Evolutionary conservation across 371 early-diverging fungal species (phyloP), one percentile per base, ranked within the genome.

Genomic region (Mucor plumbeus): DNA sequence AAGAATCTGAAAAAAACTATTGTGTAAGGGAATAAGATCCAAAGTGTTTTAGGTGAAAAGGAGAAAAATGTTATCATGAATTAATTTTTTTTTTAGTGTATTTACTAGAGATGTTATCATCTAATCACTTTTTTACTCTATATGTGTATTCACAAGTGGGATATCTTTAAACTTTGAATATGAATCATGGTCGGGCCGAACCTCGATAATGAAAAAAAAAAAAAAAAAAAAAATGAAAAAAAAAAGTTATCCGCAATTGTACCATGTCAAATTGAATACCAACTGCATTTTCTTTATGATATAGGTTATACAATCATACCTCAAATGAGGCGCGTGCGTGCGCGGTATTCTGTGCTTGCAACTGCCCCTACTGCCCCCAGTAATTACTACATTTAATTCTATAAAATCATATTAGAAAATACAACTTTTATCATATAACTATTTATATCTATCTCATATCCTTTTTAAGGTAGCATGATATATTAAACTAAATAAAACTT

Each of bases 201-300:
- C 6, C n/a, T 17, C 7, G n/a, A 44, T 44, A 17, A 44, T 44
- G n/a, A 15, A 44, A 44, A 44, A n/a, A n/a, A n/a, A n/a, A n/a
- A n/a, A n/a, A n/a, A n/a, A n/a, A n/a, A n/a, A n/a, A n/a, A n/a
- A n/a, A n/a, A n/a, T n/a, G n/a, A n/a, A n/a, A n/a, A n/a, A n/a
- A n/a, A n/a, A n/a, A n/a, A n/a, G n/a, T n/a, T n/a, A n/a, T n/a
- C n/a, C 7, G 44, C 26, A 44, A 44, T 44, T 15, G 44, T 44
- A 44, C 44, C 44, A 44, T 44, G 44, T 44, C 44, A 44, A 5
- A 44, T n/a, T 44, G n/a, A 44, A 44, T 44, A 17, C n/a, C 44
- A 44, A 44, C 44, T 44, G 44, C 44, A 17, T 44, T 44, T 44
- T 44, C 44, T 44, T 44, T 44, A 17, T 44, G n/a, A 44, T 44